Evolutionary conservation across 345 rosid genomes (phyloP).

Genomic region (Murraya koenigii): DNA sequence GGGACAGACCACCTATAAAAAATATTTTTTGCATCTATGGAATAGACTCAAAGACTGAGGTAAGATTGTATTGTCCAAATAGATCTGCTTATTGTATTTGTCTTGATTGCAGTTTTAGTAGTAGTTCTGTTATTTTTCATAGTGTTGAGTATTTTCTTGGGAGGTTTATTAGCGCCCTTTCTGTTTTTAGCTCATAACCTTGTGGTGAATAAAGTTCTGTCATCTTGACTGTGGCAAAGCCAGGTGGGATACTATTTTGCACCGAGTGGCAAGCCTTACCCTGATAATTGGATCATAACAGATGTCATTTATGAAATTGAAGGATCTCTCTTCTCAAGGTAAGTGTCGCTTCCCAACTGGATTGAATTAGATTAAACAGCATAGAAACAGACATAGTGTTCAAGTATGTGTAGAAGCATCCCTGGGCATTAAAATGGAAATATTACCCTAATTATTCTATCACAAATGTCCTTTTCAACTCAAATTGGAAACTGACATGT

Average conservation of each 20-base stretch:
- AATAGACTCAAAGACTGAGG: constrained; percentile 88
- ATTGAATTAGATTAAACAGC: neutral
- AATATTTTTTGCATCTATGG: constrained; percentile 97
- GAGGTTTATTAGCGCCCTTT: neutral
- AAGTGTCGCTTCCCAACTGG: constrained; percentile 13
- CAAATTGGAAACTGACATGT: neutral
- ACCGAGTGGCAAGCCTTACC: constrained; percentile 98
- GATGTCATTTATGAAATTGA: constrained; percentile 87
- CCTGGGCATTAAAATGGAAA: neutral
- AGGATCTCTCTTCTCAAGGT: constrained; percentile 85
- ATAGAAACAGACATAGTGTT: neutral
- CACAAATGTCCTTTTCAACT: neutral
- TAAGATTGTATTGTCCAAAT: constrained; percentile 30
- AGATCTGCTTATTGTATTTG: constrained; percentile 1
- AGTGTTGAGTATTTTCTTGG: neutral
- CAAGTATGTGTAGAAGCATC: neutral
- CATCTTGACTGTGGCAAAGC: constrained; percentile 29
- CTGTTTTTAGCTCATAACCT: constrained; percentile 5
- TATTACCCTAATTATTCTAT: neutral
- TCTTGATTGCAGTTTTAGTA: neutral
- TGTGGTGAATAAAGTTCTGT: constrained; percentile 15
- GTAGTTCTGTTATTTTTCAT: neutral
- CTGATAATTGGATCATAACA: constrained; percentile 97
- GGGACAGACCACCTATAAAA: constrained; percentile 98
- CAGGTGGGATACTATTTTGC: constrained; percentile 98